These are phyloP conservation scores for Solanum corneliomulleri DNA, from an alignment of 257 asterid species.

Conservation along the genomic window DNA sequence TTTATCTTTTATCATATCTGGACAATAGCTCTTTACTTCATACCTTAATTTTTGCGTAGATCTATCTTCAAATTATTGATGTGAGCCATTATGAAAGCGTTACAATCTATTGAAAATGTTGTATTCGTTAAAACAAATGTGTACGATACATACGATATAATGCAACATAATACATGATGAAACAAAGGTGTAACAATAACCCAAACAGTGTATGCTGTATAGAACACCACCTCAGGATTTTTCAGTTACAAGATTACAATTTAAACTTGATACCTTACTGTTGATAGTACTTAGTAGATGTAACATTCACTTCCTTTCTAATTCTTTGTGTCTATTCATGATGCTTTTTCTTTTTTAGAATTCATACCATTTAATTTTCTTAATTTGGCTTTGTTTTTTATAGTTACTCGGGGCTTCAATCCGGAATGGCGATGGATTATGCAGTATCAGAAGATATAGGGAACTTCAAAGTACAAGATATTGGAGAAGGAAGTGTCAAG, in stretches of 20 bases:
- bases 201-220: not conserved
- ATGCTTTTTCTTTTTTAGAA: not conserved
- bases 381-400: not conserved
- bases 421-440: slow-evolving; percentile 32
- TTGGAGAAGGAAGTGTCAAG: slow-evolving; percentile 75
- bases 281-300: not conserved
- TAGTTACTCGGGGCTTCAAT: slow-evolving; percentile 68
- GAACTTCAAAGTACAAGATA: slow-evolving; percentile 60
- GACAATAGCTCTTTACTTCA: not conserved
- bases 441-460: slow-evolving; percentile 30
- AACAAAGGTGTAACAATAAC: not conserved
- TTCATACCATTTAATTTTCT: not conserved
- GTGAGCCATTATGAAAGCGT: not conserved
- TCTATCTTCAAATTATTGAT: not conserved
- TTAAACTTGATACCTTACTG: not conserved
- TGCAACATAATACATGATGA: not conserved
- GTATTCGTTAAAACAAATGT: not conserved
- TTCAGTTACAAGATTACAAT: not conserved
- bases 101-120: not conserved
- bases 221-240: not conserved
- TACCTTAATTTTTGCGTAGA: not conserved
- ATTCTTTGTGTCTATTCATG: not conserved
- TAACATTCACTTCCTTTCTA: not conserved
- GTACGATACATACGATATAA: not conserved
- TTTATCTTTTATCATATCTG: not conserved